Evolutionary conservation across 805 yeast species (phyloP).

Genomic region (Phaffomyces thermotolerans): DNA sequence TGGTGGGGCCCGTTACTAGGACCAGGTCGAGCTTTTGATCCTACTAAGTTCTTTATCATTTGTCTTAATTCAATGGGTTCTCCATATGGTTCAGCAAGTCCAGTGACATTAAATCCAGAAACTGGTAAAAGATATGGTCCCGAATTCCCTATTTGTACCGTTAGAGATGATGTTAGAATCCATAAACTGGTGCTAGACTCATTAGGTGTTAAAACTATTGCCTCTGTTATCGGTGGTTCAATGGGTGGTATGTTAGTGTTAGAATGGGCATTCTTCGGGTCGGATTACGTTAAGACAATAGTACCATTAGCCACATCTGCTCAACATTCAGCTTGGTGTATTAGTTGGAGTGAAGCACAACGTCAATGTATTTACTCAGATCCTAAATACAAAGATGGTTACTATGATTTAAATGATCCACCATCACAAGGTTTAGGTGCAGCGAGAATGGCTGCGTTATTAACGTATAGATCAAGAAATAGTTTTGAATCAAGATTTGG

Average conservation of each 20-base stretch:
- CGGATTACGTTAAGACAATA: conserved; percentile 57
- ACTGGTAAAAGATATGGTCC: conserved; percentile 84
- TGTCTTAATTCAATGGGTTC: conserved; percentile 93
- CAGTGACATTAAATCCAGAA: conserved; percentile 71
- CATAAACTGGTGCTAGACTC: conserved; percentile 74
- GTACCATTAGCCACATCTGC: conserved; percentile 93
- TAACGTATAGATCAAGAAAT: conserved; percentile 88
- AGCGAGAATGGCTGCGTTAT: conserved; percentile 93
- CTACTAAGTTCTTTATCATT: conserved; percentile 74
- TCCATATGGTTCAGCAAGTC: conserved; percentile 94
- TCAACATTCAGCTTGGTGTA: conserved; percentile 96
- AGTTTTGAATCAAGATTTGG: conserved; percentile 90
- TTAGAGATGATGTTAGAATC: conserved; percentile 84
- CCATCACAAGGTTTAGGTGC: conserved; percentile 88
- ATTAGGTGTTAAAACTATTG: conserved; percentile 70
- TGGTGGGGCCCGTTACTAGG: conserved; percentile 99
- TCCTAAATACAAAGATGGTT: conserved; percentile 89
- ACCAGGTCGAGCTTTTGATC: conserved; percentile 81
- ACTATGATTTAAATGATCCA: conserved; percentile 68
- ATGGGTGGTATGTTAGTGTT: conserved; percentile 98
- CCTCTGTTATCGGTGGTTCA: conserved; percentile 90
- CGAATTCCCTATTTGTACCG: conserved; percentile 86
- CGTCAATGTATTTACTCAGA: conserved; percentile 94
- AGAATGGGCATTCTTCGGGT: conserved; percentile 75
- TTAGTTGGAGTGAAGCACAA: conserved; percentile 98